A percentile compares a stretch with the other conserved stretches of the same genome.
Conservation (phyloP, 306 rosid genomes). For the Dryas alaskensis region DNA sequence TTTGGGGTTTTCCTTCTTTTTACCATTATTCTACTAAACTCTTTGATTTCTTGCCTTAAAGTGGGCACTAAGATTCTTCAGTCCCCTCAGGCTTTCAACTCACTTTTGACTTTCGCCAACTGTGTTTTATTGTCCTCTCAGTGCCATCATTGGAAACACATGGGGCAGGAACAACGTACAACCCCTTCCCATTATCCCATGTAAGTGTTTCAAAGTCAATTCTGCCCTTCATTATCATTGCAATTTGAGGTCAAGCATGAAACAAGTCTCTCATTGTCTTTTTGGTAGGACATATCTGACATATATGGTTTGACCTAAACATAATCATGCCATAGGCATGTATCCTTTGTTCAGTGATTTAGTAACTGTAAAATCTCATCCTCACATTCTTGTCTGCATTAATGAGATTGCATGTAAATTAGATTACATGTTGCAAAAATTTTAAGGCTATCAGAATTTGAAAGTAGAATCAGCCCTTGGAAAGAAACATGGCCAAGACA, state of each 20-base stretch:
- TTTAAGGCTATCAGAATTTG: neutral
- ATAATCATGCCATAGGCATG: too few species aligned
- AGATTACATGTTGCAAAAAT: neutral
- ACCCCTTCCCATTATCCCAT: neutral
- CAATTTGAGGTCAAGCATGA: neutral
- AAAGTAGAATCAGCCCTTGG: conserved; percentile 2
- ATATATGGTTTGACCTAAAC: too few species aligned
- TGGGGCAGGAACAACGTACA: neutral
- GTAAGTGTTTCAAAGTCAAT: conserved; percentile 12
- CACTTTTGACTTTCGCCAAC: conserved; percentile 51
- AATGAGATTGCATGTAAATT: neutral
- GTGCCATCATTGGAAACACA: conserved; percentile 27
- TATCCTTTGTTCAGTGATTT: neutral
- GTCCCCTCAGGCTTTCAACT: conserved; percentile 30
- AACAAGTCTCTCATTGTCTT: neutral
- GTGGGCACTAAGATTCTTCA: conserved; percentile 47
- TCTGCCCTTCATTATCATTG: neutral
- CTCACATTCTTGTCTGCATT: neutral
- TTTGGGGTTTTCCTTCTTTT: conserved; percentile 17
- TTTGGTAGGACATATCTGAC: neutral
- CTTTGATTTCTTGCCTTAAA: conserved; percentile 28
- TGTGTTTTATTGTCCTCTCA: conserved; percentile 8
- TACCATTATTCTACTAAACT: conserved; percentile 30
- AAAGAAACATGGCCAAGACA: conserved; percentile 13
- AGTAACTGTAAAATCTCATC: neutral